Evolutionary conservation across 2,329 filamentous ascomycete genomes (phyloP).

Genomic region (Paecilomyces sp.): DNA sequence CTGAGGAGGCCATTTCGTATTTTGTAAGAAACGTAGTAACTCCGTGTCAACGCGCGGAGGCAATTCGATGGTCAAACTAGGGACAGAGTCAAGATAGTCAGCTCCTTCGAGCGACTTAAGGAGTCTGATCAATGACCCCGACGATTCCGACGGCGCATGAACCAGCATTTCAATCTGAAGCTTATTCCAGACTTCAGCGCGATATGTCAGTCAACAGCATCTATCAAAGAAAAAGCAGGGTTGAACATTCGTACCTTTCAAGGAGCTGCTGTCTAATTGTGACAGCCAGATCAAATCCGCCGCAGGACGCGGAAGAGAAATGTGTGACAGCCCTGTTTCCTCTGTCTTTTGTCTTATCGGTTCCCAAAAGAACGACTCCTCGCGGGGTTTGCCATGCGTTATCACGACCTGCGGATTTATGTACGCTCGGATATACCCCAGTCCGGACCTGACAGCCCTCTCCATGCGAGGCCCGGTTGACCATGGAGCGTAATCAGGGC

Average conservation of each 20-base stretch:
- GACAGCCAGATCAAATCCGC: slow-evolving; percentile 67
- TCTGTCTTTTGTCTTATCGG: slow-evolving; percentile 52
- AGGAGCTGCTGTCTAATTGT: slow-evolving; percentile 63
- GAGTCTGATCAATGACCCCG: slow-evolving; percentile 68
- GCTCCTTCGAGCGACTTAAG: slow-evolving; percentile 67
- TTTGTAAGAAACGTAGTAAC: slow-evolving; percentile 55
- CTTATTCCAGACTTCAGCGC: slow-evolving; percentile 62
- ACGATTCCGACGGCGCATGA: slow-evolving; percentile 62
- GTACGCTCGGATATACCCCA: slow-evolving; percentile 64
- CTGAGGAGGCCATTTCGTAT: slow-evolving; percentile 61
- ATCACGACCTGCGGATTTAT: slow-evolving; percentile 73
- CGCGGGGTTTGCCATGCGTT: slow-evolving; percentile 58
- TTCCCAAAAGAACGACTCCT: slow-evolving; percentile 62
- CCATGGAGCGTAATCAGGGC: slow-evolving; percentile 63
- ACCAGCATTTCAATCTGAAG: slow-evolving; percentile 76
- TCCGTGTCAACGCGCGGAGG: slow-evolving; percentile 62
- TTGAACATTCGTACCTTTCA: slow-evolving; percentile 48
- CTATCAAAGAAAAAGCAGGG: background rate
- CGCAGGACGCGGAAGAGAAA: slow-evolving; percentile 63
- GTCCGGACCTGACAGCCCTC: slow-evolving; percentile 54
- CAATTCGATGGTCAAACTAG: slow-evolving; percentile 78
- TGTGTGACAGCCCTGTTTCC: slow-evolving; percentile 53
- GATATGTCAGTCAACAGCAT: slow-evolving; percentile 5
- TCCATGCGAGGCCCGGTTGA: slow-evolving; percentile 67
- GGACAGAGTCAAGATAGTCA: slow-evolving; percentile 65